Evolutionary conservation across 2,329 filamentous ascomycete genomes (phyloP), one percentile per base, ranked within the genome.

Genomic region (Verticillium longisporum): DNA sequence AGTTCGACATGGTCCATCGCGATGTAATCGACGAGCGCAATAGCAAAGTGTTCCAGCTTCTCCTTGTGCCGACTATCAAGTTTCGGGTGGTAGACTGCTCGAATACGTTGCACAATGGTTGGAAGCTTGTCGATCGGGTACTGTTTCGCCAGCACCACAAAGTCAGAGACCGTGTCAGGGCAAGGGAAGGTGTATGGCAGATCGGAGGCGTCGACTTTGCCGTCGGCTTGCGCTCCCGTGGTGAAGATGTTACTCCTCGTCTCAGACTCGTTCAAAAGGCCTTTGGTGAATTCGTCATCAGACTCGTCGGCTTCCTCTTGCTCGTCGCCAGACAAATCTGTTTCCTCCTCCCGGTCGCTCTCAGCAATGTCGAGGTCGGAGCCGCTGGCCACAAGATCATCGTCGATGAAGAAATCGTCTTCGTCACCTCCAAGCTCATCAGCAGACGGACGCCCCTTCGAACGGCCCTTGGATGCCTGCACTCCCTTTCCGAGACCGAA

Each of bases 341-440:
- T 80, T 1, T 81, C 80, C 32, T 83, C 82, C 11, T 80, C 78
- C 31, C 81, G 80, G 50, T 83, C 81, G 41, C 80, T 82, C 7
- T 80, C 80, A 18, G 82, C 75, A 4, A 80, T 77, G 33, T 88
- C 85, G n/a, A 87, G 69, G 45, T 88, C 87, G 6, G 91, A 94
- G 41, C 87, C 90, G 66, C 88, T 93, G 13, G 92, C 92, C 37
- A 97, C 83, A 15, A 98, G 81, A 69, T 96, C 89, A 64, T 95
- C 91, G 62, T 98, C 94, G 64, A 97, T 87, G 32, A 94, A 72
- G 68, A 98, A 98, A 68, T 97, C 92, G 68, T 98, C 94, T 71
- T 98, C 94, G 67, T 97, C 94, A 66, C 97, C 92, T 6, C 87
- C 90, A 18, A 92, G 73, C 61, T 88, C 83, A 11, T 83, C 80